Evolutionary conservation across 2,329 filamentous ascomycete species (phyloP), one percentile per base, ranked within the genome.

Genomic region (Sclerotinia borealis): DNA sequence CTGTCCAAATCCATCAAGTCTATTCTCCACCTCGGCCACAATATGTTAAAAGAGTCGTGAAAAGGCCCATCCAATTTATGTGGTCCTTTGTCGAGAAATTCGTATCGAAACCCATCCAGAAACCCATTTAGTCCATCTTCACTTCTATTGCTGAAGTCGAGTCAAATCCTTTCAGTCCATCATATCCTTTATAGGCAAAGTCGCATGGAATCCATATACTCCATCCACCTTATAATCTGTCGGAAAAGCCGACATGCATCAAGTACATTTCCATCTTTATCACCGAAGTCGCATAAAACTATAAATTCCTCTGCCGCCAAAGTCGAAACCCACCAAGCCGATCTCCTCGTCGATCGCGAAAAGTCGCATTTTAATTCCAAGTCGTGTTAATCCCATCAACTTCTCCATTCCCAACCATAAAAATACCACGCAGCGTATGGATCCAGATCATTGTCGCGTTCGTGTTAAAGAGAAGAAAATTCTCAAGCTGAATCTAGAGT

Each of bases 1-100:
- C 1, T 1, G 2, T 1, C 3, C 3, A 31, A 13, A 15, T 17
- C 25, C 0, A 41, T 2, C 5, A 27, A 27, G 1, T 7, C 13
- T 7, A 45, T 25, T 25, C 22, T 25, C 22, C n/a, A 25, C 22
- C 13, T 25, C n/a, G 22, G 43, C 8, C 25, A 48, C 25, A 15
- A 17, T 7, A n/a, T n/a, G n/a, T n/a, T n/a, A n/a, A n/a, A n/a
- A n/a, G n/a, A 48, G 25, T 9, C 45, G 11, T 29, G 29, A 3
- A 27, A 17, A 15, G 8, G 2, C 10, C 22, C 10, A 27, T 48
- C 22, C 11, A 17, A 17, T 19, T 9, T 13, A 48, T 48, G 5
- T 27, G 27, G 7, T 29, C 25, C 45, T 37, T 37, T 29, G 15
- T 29, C 13, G 45, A 9, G 13, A 48, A 29, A 29, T 2, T 29